These are phyloP conservation scores for Aleurites moluccanus DNA, from an alignment of 441 rosid genomes.

Conservation along the genomic window DNA sequence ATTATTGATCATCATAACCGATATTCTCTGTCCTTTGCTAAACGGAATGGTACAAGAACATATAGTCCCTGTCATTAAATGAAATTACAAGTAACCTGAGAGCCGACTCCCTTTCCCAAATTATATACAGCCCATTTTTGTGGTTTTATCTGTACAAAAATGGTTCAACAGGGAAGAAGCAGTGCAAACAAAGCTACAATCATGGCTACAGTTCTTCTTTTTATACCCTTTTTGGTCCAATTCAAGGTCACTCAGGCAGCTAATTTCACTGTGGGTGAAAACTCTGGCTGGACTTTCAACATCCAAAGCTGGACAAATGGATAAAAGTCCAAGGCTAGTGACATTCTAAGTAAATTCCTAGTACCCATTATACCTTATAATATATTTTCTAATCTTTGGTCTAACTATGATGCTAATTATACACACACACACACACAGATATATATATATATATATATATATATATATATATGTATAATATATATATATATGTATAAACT, in stretches of 20 bases:
- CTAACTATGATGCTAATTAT: background rate
- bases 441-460: no score
- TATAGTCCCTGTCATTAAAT: no score
- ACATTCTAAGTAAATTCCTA: conserved; percentile 15
- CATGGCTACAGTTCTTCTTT: background rate
- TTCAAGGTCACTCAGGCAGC: conserved; percentile 8
- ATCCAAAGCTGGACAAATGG: conserved; percentile 25
- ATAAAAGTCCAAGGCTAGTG: conserved; percentile 28
- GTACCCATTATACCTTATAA: background rate
- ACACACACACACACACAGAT: no score
- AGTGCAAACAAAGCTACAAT: background rate
- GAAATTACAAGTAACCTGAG: no score
- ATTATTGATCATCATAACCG: background rate
- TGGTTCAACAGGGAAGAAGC: conserved; percentile 6
- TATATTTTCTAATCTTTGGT: background rate
- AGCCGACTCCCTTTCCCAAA: background rate
- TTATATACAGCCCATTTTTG: background rate
- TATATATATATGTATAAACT: no score
- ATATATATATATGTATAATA: no score
- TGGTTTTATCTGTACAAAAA: background rate
- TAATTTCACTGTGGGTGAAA: conserved; percentile 25
- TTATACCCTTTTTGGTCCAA: background rate
- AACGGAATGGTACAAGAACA: no score
- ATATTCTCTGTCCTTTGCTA: no score
- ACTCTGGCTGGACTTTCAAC: conserved; percentile 30